Base-by-base conservation (phyloP, 73 alveolate genomes). In the Breviolum minutum region DNA sequence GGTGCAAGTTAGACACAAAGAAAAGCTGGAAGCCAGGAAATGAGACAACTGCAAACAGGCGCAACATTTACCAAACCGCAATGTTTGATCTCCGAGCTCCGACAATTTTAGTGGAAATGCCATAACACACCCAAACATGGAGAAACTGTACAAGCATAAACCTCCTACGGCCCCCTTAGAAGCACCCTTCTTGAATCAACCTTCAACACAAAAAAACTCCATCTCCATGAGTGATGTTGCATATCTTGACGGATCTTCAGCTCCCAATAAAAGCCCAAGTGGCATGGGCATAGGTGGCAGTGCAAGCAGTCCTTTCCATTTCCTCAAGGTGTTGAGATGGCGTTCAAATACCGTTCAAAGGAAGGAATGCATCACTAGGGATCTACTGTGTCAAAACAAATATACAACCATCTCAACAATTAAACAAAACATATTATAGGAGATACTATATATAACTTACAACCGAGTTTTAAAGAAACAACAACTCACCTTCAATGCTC, bases 231-330 rank as follows among this genome's bases (percentile, higher is more conserved):
- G 3, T 40, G 54, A 40, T 40, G 54, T 40, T 40, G 54, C 54
- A 40, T 40, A 40, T 40, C 54, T 40, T 40, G 54, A 40, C 5
- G 54, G 54, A 40, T 40, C 54, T 40, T 40, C 5, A 40, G 54
- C 54, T 40, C 54, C 54, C 54, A 40, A 14, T 22, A 13, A 27
- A 14, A 40, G 12, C 71, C 87, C 86, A 71, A 24, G 87, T 14
- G 14, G 83, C 96, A 70, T 0, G 87, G 96, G 74, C 96, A 89
- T 0, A 89, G 96, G 87, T 89, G 96, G 54, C 96, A 89, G 76
- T 89, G 96, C 54, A 89, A 26, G 76, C 96, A 89, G n/a, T 89
- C 96, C 26, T 71, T 69, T 11, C 96, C 96, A 22, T 89, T 89
- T 48, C 96, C 96, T 89, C 27, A 54, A 69, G 24, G 6, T 54